Evolutionary conservation across 1,284 basidiomycete species (phyloP).

Genomic region (Sutorius eximius): DNA sequence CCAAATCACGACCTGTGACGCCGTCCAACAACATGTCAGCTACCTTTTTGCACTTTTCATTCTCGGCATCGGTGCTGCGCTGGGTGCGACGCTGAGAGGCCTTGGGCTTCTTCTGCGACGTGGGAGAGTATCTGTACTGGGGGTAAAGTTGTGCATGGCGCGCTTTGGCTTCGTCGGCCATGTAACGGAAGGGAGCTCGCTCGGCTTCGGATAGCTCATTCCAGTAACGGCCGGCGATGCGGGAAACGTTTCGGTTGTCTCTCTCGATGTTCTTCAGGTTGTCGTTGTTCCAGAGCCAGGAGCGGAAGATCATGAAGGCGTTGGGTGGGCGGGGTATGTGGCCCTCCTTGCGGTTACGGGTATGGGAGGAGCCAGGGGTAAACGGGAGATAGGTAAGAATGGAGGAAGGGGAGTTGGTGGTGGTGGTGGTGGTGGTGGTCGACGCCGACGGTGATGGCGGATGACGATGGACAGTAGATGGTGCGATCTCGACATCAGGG

Average conservation of each 20-base stretch:
- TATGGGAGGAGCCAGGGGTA: slow-evolving; percentile 38
- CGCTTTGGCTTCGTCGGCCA: slow-evolving; percentile 49
- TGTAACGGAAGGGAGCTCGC: slow-evolving; percentile 41
- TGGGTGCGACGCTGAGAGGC: slow-evolving; percentile 27
- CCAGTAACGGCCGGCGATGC: slow-evolving; percentile 49
- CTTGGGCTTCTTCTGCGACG: slow-evolving; percentile 31
- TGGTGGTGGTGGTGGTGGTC: slow-evolving; percentile 19
- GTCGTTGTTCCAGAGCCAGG: slow-evolving; percentile 58
- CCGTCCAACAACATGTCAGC: slow-evolving; percentile 46
- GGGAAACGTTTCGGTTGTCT: slow-evolving; percentile 54
- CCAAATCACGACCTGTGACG: slow-evolving; percentile 38
- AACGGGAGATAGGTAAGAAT: slow-evolving; percentile 33
- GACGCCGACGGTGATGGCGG: slow-evolving; percentile 23
- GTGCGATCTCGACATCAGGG: slow-evolving; percentile 9
- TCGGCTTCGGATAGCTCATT: slow-evolving; percentile 37
- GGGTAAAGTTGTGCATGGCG: slow-evolving; percentile 52
- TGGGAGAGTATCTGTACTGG: slow-evolving; percentile 56
- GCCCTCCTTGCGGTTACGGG: slow-evolving; percentile 41
- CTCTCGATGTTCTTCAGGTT: slow-evolving; percentile 43
- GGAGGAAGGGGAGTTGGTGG: slow-evolving; percentile 15
- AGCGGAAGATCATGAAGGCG: slow-evolving; percentile 82
- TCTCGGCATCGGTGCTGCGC: slow-evolving; percentile 33
- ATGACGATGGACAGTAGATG: background rate
- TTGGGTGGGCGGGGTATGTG: slow-evolving; percentile 78
- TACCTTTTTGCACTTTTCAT: slow-evolving; percentile 42